Evolutionary conservation across 352 stramenopile genomes (phyloP).

Genomic region (Aphanomyces euteiches): DNA sequence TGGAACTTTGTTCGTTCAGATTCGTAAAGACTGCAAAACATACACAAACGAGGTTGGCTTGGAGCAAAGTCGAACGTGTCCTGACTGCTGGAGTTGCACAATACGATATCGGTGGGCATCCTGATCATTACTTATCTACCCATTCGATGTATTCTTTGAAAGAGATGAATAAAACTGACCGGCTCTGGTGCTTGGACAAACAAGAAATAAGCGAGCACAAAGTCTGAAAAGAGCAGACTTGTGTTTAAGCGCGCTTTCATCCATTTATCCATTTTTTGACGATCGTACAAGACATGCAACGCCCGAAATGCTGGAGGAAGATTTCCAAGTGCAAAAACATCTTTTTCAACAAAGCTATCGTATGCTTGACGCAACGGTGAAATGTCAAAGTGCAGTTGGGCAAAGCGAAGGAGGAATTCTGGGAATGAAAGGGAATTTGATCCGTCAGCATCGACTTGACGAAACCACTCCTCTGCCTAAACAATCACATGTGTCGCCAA

Average conservation of each 20-base stretch:
- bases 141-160: conserved; percentile 13
- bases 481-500: neutral
- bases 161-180: neutral
- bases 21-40: no score
- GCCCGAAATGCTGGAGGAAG: conserved; percentile 13
- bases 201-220: conserved; percentile 52
- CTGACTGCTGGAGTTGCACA: conserved; percentile 65
- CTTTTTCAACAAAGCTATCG: conserved; percentile 17
- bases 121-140: conserved; percentile 43
- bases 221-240: conserved; percentile 48
- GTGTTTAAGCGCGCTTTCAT: conserved; percentile 21
- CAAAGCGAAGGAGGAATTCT: conserved; percentile 63
- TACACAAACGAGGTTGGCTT: conserved; percentile 22
- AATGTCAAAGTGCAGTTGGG: conserved; percentile 45
- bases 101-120: conserved; percentile 55
- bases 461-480: conserved; percentile 44
- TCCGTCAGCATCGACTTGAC: conserved; percentile 36
- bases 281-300: conserved; percentile 24
- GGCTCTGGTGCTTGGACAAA: conserved; percentile 40
- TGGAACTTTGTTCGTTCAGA: neutral
- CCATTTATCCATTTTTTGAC: neutral
- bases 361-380: conserved; percentile 42
- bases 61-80: conserved; percentile 62
- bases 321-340: neutral
- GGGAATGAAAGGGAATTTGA: conserved; percentile 47